Evolutionary conservation across 106 monocot genomes (phyloP).

Genomic region (Agapanthus africanus): DNA sequence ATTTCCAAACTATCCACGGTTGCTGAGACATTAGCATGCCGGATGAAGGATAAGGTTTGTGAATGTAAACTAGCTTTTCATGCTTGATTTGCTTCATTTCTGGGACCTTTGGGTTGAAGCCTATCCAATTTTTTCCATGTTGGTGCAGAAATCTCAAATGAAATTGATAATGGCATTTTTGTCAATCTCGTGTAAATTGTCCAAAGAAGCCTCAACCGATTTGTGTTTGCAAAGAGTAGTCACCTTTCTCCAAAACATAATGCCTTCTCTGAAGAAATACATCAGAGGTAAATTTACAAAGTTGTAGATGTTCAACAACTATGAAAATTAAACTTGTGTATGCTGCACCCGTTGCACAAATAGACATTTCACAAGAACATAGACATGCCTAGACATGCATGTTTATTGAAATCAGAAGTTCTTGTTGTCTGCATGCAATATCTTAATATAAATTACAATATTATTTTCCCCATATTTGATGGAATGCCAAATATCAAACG

Average conservation of each 20-base stretch:
- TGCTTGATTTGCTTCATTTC: neutral
- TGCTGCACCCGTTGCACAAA: neutral
- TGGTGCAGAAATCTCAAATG: constrained; percentile 29
- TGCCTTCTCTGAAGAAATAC: constrained; percentile 33
- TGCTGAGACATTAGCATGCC: constrained; percentile 38
- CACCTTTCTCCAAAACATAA: constrained; percentile 40
- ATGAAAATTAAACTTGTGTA: neutral
- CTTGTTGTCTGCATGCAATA: neutral
- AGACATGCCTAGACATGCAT: neutral
- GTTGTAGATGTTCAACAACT: neutral
- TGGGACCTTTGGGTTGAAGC: too few relatives aligned
- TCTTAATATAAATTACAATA: neutral
- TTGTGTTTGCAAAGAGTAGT: constrained; percentile 43
- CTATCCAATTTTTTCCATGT: neutral
- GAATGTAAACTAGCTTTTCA: neutral
- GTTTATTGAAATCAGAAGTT: neutral
- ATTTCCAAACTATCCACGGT: constrained; percentile 37
- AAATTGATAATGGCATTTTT: constrained; percentile 49
- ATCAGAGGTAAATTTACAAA: constrained; percentile 42
- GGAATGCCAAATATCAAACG: too few relatives aligned
- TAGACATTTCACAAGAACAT: neutral
- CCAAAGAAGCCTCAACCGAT: constrained; percentile 44
- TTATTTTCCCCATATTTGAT: too few relatives aligned
- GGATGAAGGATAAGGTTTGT: constrained; percentile 41
- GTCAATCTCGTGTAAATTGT: constrained; percentile 44